A percentile compares a stretch with the other conserved stretches of the same genome.
These are phyloP conservation scores for Brassica hybrid DNA, from an alignment of 441 rosid genomes.

Conservation along the genomic window DNA sequence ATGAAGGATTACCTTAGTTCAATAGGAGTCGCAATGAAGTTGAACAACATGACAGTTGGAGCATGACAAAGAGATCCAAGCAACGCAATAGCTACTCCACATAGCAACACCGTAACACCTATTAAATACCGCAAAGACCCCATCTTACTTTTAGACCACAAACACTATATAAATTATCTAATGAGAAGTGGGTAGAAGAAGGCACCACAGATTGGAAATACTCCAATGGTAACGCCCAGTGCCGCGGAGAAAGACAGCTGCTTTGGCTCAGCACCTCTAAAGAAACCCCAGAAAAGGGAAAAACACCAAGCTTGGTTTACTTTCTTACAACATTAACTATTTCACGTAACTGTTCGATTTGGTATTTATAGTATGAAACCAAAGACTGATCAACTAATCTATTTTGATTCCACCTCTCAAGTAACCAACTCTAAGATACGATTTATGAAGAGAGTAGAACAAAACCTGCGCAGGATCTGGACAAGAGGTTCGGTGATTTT, in stretches of 20 bases:
- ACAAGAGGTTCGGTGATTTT: conserved; percentile 4
- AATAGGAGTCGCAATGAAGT: conserved; percentile 86
- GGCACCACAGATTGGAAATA: conserved; percentile 83
- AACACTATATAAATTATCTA: not conserved
- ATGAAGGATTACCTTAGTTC: conserved; percentile 88
- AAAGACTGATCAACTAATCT: not conserved
- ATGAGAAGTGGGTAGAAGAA: not conserved
- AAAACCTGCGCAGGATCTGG: conserved; percentile 18
- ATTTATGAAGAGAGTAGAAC: conserved; percentile 17
- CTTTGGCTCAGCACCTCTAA: conserved; percentile 87
- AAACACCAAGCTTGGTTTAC: not conserved
- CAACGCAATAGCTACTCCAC: conserved; percentile 79
- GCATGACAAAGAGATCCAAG: conserved; percentile 82
- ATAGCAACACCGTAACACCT: conserved; percentile 83
- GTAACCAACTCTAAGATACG: conserved; percentile 1
- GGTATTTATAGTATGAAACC: not conserved
- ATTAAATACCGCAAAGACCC: conserved; percentile 13
- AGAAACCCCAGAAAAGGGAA: conserved; percentile 6
- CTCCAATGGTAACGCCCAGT: conserved; percentile 73
- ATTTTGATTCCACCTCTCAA: not conserved
- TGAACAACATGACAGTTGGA: conserved; percentile 84
- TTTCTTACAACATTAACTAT: conserved; percentile 18
- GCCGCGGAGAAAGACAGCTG: conserved; percentile 85
- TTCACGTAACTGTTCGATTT: not conserved
- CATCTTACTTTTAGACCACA: not conserved